Evolutionary conservation across 2,329 filamentous ascomycete species (phyloP), one percentile per base, ranked within the genome.

Genomic region (Fusarium longipes): DNA sequence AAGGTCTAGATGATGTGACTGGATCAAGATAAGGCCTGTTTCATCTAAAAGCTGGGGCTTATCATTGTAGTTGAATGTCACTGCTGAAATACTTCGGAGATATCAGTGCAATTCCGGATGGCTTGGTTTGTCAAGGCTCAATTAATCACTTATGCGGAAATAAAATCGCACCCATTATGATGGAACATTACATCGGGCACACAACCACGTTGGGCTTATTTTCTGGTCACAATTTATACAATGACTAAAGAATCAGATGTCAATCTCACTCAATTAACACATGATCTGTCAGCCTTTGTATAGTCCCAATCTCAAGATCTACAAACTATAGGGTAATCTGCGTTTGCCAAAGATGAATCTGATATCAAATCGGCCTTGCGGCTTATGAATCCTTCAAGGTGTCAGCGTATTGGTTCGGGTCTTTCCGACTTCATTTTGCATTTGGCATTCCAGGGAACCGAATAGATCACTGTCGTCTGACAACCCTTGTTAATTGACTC

Each of bases 1-100:
- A 49, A 49, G n/a, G 24, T 20, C 12, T 33, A 35, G n/a, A 32
- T 42, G 29, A 40, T 35, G 27, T 40, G 33, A 54, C 38, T 24
- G 27, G 29, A 25, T n/a, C 20, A 39, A 25, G 40, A 49, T 49
- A 38, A 49, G 32, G 30, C n/a, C 36, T 27, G 45, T 49, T 49
- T 38, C 32, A 18, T 20, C 32, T 49, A 20, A 9, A 27, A 9
- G 27, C 15, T 8, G 15, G 24, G 9, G 14, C 9, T 40, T 61
- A 39, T 45, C n/a, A 61, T 45, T 62, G 39, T 54, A 10, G 29
- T 55, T 45, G 29, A 40, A 44, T 61, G 24, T 48, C 30, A 57
- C 29, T 47, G 10, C n/a, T 14, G 40, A n/a, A 6, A 30, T 22
- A 57, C 24, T 47, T 10, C 20, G 17, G 40, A 15, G 8, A 30